Evolutionary conservation across 2,329 filamentous ascomycete genomes (phyloP).

Genomic region (Aspergillus jensenii): DNA sequence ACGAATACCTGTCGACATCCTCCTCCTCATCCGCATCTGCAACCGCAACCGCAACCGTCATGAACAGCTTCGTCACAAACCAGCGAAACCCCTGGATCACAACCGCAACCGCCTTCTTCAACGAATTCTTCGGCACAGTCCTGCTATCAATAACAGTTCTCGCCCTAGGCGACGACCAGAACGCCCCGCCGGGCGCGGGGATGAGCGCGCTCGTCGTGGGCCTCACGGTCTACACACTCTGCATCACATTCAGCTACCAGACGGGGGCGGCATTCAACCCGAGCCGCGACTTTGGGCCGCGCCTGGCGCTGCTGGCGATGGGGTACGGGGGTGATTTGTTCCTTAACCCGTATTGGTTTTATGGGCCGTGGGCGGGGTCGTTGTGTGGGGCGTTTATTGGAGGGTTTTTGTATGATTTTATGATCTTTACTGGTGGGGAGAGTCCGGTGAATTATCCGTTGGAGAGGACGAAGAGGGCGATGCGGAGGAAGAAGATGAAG

Average conservation of each 20-base stretch:
- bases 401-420: constrained; percentile 52
- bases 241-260: constrained; percentile 45
- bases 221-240: constrained; percentile 37
- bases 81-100: constrained; percentile 42
- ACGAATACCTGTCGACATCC: constrained; percentile 30
- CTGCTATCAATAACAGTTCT: constrained; percentile 46
- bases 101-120: constrained; percentile 46
- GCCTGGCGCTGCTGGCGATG: constrained; percentile 46
- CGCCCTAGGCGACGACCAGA: constrained; percentile 48
- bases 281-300: constrained; percentile 51
- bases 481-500: constrained; percentile 45
- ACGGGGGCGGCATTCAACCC: constrained; percentile 53
- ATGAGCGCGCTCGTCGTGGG: constrained; percentile 54
- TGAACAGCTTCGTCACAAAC: constrained; percentile 47
- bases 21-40: constrained; percentile 7
- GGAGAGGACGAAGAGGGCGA: constrained; percentile 40
- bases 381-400: constrained; percentile 43
- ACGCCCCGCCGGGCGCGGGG: constrained; percentile 50
- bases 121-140: constrained; percentile 47
- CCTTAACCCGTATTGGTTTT: constrained; percentile 48
- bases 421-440: constrained; percentile 53
- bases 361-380: constrained; percentile 44
- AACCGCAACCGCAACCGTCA: constrained; percentile 27
- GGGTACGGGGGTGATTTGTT: constrained; percentile 48
- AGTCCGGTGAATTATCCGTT: constrained; percentile 54